Evolutionary conservation across 805 yeast species (phyloP), one percentile per base, ranked within the genome.

Genomic region (Starmerella floricola): DNA sequence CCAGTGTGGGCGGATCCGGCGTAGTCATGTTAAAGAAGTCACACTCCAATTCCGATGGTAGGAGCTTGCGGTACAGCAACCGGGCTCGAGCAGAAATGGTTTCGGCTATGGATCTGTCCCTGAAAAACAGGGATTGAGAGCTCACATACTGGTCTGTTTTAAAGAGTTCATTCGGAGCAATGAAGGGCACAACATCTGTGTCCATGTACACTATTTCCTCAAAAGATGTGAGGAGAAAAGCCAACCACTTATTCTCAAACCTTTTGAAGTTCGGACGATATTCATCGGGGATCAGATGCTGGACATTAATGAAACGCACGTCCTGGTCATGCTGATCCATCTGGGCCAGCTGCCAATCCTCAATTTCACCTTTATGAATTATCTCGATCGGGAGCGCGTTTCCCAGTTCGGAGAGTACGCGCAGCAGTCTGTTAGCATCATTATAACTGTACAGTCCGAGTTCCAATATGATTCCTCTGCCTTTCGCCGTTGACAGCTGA

Each of bases 341-440:
- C 3, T 6, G 4, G 8, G 6, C 18, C 19, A 27, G n/a, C 3
- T 26, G 8, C 17, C 17, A 15, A 2, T n/a, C 29, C 12, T 13
- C 4, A 10, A 42, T 16, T n/a, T 29, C 36, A 8, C 30, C 34
- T 20, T 17, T 27, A 17, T 39, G 24, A 5, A 30, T 17, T 5
- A 39, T 18, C 23, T 44, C 36, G 13, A 44, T 39, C 4, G 47
- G 47, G 8, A 44, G 31, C n/a, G 15, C 17, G 18, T 21, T 36
- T 3, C 31, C 34, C 8, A 35, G 23, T 5, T 2, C n/a, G 2
- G 21, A 19, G 4, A 44, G 18, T 2, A 29, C 35, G 3, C 15
- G n/a, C 12, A 44, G n/a, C 13, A 39, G 28, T 8, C 26, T 27
- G 4, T 12, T 8, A 16, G 21, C 3, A n/a, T 38, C 40, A 10